Evolutionary conservation across 2,329 filamentous ascomycete species (phyloP).

Genomic region (Xylaria sp.): DNA sequence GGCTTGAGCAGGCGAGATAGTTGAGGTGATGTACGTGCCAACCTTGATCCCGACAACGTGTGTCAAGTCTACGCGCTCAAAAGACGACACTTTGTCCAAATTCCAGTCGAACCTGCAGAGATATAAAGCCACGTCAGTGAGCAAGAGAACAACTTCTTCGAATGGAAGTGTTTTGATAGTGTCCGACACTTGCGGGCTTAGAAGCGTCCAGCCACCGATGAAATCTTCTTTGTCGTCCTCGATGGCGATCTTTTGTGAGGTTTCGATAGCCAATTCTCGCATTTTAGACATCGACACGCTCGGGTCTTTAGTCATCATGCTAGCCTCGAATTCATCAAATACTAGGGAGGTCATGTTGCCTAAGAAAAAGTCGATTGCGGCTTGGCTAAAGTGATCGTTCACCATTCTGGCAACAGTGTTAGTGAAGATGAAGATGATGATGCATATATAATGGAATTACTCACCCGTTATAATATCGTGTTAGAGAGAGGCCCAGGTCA

Average conservation of each 20-base stretch:
- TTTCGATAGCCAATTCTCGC: slow-evolving; percentile 89
- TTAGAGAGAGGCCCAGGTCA: slow-evolving; percentile 89
- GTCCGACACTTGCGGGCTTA: slow-evolving; percentile 78
- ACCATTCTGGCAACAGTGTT: slow-evolving; percentile 75
- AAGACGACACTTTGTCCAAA: slow-evolving; percentile 91
- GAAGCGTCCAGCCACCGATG: slow-evolving; percentile 87
- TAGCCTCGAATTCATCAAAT: slow-evolving; percentile 93
- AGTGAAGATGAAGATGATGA: slow-evolving; percentile 7
- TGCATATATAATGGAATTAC: slow-evolving; percentile 40
- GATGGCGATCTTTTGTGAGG: slow-evolving; percentile 86
- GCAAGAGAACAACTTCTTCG: slow-evolving; percentile 86
- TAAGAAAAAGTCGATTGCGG: slow-evolving; percentile 91
- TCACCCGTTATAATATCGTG: slow-evolving; percentile 75
- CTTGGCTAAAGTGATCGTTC: slow-evolving; percentile 96
- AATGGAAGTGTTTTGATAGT: slow-evolving; percentile 78
- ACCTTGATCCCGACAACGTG: slow-evolving; percentile 79
- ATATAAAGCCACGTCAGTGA: slow-evolving; percentile 88
- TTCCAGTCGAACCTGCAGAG: slow-evolving; percentile 95
- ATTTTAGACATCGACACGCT: slow-evolving; percentile 87
- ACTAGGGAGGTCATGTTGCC: slow-evolving; percentile 86
- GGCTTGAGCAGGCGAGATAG: slow-evolving; percentile 79
- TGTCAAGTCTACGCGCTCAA: slow-evolving; percentile 83
- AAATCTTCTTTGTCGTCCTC: slow-evolving; percentile 86
- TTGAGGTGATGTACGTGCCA: slow-evolving; percentile 91
- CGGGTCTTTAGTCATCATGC: slow-evolving; percentile 93